These are phyloP conservation scores for Saksenaea vasiformis DNA, from an alignment of 371 early-diverging fungal genomes.

Conservation along the genomic window DNA sequence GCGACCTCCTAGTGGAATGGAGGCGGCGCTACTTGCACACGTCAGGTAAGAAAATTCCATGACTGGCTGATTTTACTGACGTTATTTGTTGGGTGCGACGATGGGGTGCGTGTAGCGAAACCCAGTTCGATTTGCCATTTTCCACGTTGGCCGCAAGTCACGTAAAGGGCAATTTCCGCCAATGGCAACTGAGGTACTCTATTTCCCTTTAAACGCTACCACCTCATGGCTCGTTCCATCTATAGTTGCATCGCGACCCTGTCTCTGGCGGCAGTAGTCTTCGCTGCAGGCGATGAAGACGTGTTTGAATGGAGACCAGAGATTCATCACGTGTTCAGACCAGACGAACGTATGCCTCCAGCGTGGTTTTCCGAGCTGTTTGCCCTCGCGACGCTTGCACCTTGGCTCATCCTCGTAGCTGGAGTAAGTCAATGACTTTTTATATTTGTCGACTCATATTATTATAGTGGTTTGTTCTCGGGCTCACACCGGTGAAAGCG, in stretches of 20 bases:
- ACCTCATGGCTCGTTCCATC: slow-evolving; percentile 9
- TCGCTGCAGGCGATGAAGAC: slow-evolving; percentile 50
- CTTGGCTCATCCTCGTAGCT: slow-evolving; percentile 62
- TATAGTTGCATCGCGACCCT: neutral
- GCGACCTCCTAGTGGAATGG: too few relatives aligned
- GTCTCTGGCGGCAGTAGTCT: slow-evolving; percentile 1
- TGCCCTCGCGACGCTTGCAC: slow-evolving; percentile 58
- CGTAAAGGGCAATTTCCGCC: too few relatives aligned
- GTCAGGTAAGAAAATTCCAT: too few relatives aligned
- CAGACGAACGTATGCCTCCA: slow-evolving; percentile 64
- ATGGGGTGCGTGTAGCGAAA: too few relatives aligned
- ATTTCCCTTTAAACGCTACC: too few relatives aligned
- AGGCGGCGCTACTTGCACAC: too few relatives aligned
- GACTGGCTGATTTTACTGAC: too few relatives aligned
- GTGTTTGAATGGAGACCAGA: slow-evolving; percentile 58
- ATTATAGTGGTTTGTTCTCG: slow-evolving; percentile 57
- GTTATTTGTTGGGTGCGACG: too few relatives aligned
- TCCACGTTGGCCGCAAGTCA: too few relatives aligned
- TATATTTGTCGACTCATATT: neutral
- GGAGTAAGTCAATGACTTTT: slow-evolving; percentile 48
- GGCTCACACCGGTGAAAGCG: slow-evolving; percentile 49
- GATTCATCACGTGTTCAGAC: slow-evolving; percentile 70
- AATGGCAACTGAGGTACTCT: too few relatives aligned
- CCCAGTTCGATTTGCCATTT: too few relatives aligned
- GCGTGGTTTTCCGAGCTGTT: slow-evolving; percentile 59